phyloP scores from a whole-genome alignment of 441 rosid genomes.

The Euphorbia corollata region DNA sequence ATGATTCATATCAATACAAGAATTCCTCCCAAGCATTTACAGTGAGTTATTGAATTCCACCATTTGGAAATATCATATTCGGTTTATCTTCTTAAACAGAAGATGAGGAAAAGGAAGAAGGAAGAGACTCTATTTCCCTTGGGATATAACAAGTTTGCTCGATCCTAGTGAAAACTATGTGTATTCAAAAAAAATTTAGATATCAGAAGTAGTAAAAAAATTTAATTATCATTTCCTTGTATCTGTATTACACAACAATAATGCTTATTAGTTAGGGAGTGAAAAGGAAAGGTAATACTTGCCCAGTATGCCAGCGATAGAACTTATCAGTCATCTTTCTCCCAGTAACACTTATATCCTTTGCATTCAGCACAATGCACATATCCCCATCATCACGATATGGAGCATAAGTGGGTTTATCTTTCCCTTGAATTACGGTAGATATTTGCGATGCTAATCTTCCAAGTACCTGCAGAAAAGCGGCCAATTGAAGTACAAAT shows the following conservation, averaged over 20 bases:
- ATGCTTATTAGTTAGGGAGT: not conserved
- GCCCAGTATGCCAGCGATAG: conserved; percentile 96
- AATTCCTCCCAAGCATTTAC: not conserved
- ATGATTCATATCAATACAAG: conserved; percentile 4
- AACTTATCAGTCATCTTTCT: conserved; percentile 92
- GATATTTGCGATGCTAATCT: conserved; percentile 92
- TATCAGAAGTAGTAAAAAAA: not conserved
- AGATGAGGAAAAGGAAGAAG: not conserved
- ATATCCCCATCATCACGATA: conserved; percentile 93
- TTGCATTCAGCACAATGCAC: conserved; percentile 94
- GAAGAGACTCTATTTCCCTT: not conserved
- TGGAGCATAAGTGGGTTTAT: conserved; percentile 90
- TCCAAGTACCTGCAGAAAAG: conserved; percentile 65
- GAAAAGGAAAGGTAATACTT: conserved; percentile 29
- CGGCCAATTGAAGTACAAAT: conserved; percentile 2
- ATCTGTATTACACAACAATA: not conserved
- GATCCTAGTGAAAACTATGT: not conserved
- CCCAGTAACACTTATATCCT: conserved; percentile 76
- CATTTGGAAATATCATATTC: not conserved
- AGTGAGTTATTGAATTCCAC: not conserved
- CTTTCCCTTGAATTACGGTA: conserved; percentile 91
- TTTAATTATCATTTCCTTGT: not conserved
- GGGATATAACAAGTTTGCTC: not conserved
- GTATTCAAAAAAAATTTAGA: not conserved
- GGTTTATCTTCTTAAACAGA: not conserved